Base-by-base conservation (phyloP, 1,284 basidiomycete species). In the Melanopsichium pennsylvanicum region DNA sequence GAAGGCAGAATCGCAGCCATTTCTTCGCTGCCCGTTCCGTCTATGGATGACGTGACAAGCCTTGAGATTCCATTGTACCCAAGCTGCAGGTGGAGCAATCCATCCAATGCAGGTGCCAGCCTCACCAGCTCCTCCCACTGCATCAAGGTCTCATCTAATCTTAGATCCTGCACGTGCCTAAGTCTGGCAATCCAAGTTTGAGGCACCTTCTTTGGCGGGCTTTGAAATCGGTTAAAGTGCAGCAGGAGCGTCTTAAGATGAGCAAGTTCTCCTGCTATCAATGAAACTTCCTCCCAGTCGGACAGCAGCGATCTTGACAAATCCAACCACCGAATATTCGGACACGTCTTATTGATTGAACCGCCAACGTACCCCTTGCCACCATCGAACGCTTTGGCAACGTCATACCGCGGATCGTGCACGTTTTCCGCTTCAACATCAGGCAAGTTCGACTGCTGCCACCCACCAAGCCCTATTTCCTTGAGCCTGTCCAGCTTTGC, bases 221-320 rank as follows among this genome's bases (percentile, higher is more conserved):
- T 21, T 32, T 47, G 11, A 82, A 82, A 33, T 76, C 74, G 74
- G 87, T 50, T 57, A 10, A 69, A 47, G 12, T 59, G 42, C 63
- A 97, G 81, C 22, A 87, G 84, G 16, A 97, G 84, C 34, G 86
- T 85, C 57, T 87, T 84, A 13, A 97, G 84, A 10, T 79, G 78
- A 5, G 85, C 85, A 1, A 97, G 82, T 72, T 89, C 88, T 4
- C 77, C 70, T 11, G 86, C 82, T 62, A 97, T 91, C 16, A 83
- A 75, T 1, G 88, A 86, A 10, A 96, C 84, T 9, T 85, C 83
- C 22, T 87, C 83, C 91, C 94, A 94, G 40, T 82, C 84, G 2
- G 88, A 81, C 7, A 97, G 70, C 13, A 97, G 85, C 76, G 86
- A 93, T 33, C 84, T 84, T 12, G 93, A 93, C 21, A 98, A 84